Percentiles rank a stretch among this genome's conserved stretches.
Evolutionary conservation across 2,329 filamentous ascomycete genomes (phyloP).

Genomic region (Aspergillus quadricinctus): DNA sequence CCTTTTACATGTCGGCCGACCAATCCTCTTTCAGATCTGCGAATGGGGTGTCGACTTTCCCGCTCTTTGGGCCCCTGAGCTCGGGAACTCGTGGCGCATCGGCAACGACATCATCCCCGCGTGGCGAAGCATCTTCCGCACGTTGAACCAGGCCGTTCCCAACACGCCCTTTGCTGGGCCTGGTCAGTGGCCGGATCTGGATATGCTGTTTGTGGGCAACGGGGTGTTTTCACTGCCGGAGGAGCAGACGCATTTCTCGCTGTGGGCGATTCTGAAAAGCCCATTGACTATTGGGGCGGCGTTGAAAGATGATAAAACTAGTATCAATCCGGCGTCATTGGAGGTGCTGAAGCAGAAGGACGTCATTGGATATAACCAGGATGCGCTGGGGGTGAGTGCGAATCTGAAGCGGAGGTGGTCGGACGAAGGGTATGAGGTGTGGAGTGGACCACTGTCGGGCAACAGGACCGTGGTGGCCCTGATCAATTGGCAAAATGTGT

Average conservation of each 20-base stretch:
- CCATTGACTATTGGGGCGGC: conserved; percentile 48
- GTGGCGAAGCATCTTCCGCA: conserved; percentile 51
- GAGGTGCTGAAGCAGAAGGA: conserved; percentile 49
- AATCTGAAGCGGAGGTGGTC: conserved; percentile 48
- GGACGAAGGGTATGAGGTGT: conserved; percentile 49
- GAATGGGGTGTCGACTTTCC: conserved; percentile 53
- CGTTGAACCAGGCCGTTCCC: conserved; percentile 50
- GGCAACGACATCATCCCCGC: conserved; percentile 52
- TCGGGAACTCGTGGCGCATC: conserved; percentile 50
- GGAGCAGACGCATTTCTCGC: conserved; percentile 50
- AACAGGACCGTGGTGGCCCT: conserved; percentile 43
- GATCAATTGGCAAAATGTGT: conserved; percentile 49
- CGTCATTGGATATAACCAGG: conserved; percentile 57
- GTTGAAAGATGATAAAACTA: conserved; percentile 29
- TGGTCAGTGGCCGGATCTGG: conserved; percentile 50
- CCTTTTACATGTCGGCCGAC: conserved; percentile 36
- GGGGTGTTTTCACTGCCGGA: conserved; percentile 43
- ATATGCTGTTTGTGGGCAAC: conserved; percentile 52
- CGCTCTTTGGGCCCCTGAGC: conserved; percentile 44
- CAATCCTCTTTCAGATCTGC: conserved; percentile 49
- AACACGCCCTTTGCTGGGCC: conserved; percentile 42
- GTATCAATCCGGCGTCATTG: conserved; percentile 40
- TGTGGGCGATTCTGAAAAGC: conserved; percentile 52
- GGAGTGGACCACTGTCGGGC: conserved; percentile 47
- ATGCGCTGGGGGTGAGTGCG: conserved; percentile 49